Evolutionary conservation across 139 green algal genomes (phyloP).

Genomic region (Asterochloris sp.): DNA sequence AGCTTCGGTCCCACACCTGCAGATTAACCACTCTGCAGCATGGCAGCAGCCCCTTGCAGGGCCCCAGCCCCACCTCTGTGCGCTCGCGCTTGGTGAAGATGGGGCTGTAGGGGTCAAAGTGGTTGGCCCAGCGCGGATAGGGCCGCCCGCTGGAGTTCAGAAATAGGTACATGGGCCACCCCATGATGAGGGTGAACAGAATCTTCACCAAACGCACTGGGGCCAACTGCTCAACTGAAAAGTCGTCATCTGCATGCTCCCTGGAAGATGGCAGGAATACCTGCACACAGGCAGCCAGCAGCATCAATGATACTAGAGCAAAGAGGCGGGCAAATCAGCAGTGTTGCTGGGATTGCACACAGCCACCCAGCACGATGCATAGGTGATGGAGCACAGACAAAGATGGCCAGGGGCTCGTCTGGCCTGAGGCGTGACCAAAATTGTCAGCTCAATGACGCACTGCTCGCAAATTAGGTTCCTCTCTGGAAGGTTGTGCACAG

Average conservation of each 20-base stretch:
- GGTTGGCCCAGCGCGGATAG: slow-evolving; percentile 70
- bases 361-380: too few species aligned
- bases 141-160: slow-evolving; percentile 68
- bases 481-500: too few species aligned
- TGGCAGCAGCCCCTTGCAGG: too few species aligned
- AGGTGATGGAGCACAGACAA: too few species aligned
- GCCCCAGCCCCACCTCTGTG: slow-evolving; percentile 38
- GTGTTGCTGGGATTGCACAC: too few species aligned
- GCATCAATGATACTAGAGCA: too few species aligned
- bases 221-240: slow-evolving; percentile 23
- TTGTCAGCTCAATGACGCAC: too few species aligned
- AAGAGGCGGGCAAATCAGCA: too few species aligned
- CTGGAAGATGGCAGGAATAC: slow-evolving; percentile 72
- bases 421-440: too few species aligned
- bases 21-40: neutral
- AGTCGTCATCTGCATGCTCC: neutral
- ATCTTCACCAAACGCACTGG: slow-evolving; percentile 45
- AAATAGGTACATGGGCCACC: slow-evolving; percentile 84
- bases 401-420: too few species aligned
- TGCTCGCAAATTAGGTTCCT: too few species aligned
- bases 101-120: slow-evolving; percentile 85
- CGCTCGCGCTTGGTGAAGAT: slow-evolving; percentile 87
- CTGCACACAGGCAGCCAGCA: slow-evolving; percentile 12
- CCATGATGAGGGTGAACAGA: slow-evolving; percentile 54
- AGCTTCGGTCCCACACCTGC: neutral